These are phyloP conservation scores for Goffeauzyma gilvescens DNA, from an alignment of 768 basidiomycete genomes.

Conservation along the genomic window DNA sequence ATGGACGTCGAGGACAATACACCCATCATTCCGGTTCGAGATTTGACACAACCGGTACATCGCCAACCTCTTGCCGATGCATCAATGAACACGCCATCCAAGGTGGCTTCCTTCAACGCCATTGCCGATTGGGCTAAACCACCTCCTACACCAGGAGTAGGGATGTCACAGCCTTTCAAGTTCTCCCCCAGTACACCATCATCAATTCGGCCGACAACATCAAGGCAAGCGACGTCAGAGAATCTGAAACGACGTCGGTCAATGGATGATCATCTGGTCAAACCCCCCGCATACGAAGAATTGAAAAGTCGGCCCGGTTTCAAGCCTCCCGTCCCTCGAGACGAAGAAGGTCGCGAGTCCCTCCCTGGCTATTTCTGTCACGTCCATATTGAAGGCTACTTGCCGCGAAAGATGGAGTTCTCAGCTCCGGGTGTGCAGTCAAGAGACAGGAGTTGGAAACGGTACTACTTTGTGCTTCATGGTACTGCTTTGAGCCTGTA, in stretches of 20 bases:
- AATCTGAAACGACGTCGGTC: constrained; percentile 29
- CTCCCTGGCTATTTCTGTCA: constrained; percentile 67
- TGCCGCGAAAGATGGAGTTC: constrained; percentile 92
- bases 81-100: background rate
- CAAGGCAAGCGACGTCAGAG: background rate
- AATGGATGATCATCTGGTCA: constrained; percentile 30
- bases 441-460: constrained; percentile 76
- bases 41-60: constrained; percentile 9
- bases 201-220: no score
- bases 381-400: constrained; percentile 57
- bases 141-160: constrained; percentile 25
- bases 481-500: constrained; percentile 68
- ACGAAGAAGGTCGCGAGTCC: constrained; percentile 62
- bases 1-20: no score
- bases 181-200: background rate
- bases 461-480: constrained; percentile 70
- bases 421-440: constrained; percentile 63
- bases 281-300: constrained; percentile 33
- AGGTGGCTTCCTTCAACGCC: no score
- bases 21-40: no score
- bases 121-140: constrained; percentile 25
- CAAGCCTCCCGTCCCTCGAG: constrained; percentile 32
- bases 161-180: constrained; percentile 7
- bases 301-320: constrained; percentile 24
- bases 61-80: constrained; percentile 13